Evolutionary conservation across 2,329 filamentous ascomycete species (phyloP).

Genomic region (Blastomyces emzantsi): DNA sequence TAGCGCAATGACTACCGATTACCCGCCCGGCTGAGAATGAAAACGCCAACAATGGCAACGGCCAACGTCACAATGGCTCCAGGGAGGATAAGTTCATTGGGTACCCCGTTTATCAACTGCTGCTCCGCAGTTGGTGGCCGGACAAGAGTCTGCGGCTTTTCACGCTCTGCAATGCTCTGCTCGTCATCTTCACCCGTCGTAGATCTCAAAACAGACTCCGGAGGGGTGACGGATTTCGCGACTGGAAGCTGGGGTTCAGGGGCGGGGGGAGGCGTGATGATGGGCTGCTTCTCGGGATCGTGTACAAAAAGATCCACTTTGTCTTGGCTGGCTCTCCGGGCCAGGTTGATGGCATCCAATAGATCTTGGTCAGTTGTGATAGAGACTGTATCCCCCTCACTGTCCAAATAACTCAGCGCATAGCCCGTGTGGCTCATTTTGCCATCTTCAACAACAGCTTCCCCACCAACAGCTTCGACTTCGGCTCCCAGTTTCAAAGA

Average conservation of each 20-base stretch:
- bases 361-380: slow-evolving; percentile 95
- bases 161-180: slow-evolving; percentile 25
- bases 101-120: slow-evolving; percentile 79
- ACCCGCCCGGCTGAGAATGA: slow-evolving; percentile 62
- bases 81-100: slow-evolving; percentile 86
- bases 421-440: slow-evolving; percentile 69
- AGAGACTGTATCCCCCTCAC: slow-evolving; percentile 92
- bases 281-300: slow-evolving; percentile 81
- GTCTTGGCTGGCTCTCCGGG: slow-evolving; percentile 66
- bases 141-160: slow-evolving; percentile 36
- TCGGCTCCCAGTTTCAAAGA: slow-evolving; percentile 77
- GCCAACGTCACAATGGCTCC: slow-evolving; percentile 94
- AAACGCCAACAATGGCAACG: slow-evolving; percentile 87
- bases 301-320: slow-evolving; percentile 98
- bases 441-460: slow-evolving; percentile 68
- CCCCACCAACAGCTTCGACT: slow-evolving; percentile 72
- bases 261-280: slow-evolving; percentile 36
- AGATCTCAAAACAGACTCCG: slow-evolving; percentile 44
- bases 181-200: slow-evolving; percentile 49
- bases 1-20: slow-evolving; percentile 2
- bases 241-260: slow-evolving; percentile 50
- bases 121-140: slow-evolving; percentile 47
- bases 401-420: slow-evolving; percentile 89
- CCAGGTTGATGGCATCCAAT: slow-evolving; percentile 76
- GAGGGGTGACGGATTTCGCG: slow-evolving; percentile 43